Base-by-base conservation (phyloP, 805 yeast genomes). In the Kodamaea fukazawae region DNA sequence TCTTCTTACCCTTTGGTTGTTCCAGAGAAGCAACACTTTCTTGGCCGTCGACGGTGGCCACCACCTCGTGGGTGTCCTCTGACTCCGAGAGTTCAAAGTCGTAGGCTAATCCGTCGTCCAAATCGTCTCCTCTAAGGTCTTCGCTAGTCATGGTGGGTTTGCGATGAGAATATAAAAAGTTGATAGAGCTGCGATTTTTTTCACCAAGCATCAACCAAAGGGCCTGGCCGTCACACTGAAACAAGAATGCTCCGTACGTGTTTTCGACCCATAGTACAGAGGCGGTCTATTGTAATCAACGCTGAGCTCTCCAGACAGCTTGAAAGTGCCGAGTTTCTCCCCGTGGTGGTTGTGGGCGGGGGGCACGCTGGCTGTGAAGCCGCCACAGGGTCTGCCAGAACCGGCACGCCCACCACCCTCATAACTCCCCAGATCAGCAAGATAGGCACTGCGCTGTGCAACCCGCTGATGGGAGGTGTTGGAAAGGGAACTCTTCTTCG, bases 321-420 rank as follows among this genome's bases (percentile, higher is more conserved):
- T 26, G 29, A 17, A 13, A 25, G 22, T 4, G 31, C 31, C 35
- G 35, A 31, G 7, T 31, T 51, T 9, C 68, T 64, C 34, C 91
- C 89, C 0, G 96, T 89, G 0, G 74, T 91, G 1, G 91, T 93
- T 4, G 79, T 93, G 14, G 99, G 99, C 4, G 99, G 95, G 9
- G 99, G 99, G 0, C 99, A 93, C 67, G 99, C 99, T 26, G 99
- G 99, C 9, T 83, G 96, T 50, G 99, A 93, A 61, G 99, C 99
- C 0, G 93, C 96, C 2, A 73, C 96, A 0, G 98, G 91, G 0
- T 72, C 96, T 1, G 96, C 98, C 1, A 71, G 99, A 46, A 57
- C 86, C 1, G 97, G 97, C 0, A 75, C 83, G 1, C 45, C 55
- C 3, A 83, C 96, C 0, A 67, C 81, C 2, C 67, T 93, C 18